Evolutionary conservation across 768 basidiomycete species (phyloP), one percentile per base, ranked within the genome.

Genomic region (Lactifluus subvellereus): DNA sequence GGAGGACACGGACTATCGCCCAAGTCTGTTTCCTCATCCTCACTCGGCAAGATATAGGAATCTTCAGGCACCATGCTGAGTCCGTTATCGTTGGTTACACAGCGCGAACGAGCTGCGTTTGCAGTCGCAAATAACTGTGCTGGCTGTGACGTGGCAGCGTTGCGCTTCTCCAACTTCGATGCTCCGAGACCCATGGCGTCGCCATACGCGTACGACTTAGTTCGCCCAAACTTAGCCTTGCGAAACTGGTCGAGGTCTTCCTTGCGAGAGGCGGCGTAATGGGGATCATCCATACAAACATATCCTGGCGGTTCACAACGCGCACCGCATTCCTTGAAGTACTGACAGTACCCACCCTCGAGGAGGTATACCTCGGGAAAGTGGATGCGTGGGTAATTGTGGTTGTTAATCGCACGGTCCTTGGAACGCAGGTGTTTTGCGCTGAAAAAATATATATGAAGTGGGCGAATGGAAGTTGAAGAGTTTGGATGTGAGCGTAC

Each of bases 341-440:
- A 98, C 48, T 85, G 82, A 68, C 86, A 92, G 74, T 98, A 99
- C 13, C 97, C 97, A 42, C 97, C 97, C 76, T 97, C 92, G 8
- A 99, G 84, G 68, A 99, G 84, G 77, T 98, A 99, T 18, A 98
- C 84, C 75, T 99, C 97, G 0, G 97, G 97, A 71, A 92, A 99
- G 74, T 91, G 89, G 47, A 98, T 87, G 71, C 83, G 89, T 4
- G 97, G 97, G 73, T 99, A 99, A 20, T 84, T 74, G 62, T 90
- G 88, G 66, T 89, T 87, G 75, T 98, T 98, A 78, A 89, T 76
- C 1, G 87, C 83, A 52, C 97, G 88, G 71, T 99, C 97, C 72
- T 84, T 88, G 35, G 90, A 88, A 60, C 97, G 88, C 32, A 98
- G 79, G 72, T 95, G 88, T 74, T 96, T 97, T 27, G 97, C 97